Evolutionary conservation across 2,329 filamentous ascomycete species (phyloP), one percentile per base, ranked within the genome.

Genomic region (Orbilia ellipsospora): DNA sequence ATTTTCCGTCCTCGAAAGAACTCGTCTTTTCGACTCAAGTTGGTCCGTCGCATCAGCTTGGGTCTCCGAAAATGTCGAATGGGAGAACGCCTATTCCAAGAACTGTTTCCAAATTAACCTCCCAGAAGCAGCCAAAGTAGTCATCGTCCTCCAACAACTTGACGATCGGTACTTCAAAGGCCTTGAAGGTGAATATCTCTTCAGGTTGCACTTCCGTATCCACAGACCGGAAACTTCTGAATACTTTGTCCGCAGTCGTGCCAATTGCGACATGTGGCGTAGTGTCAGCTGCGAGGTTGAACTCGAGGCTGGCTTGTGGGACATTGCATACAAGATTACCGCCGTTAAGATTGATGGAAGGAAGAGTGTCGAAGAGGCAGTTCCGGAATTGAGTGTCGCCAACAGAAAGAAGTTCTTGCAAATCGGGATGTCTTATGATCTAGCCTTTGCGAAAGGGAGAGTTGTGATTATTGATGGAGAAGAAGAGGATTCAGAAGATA

Each of bases 251-350:
- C 73, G 78, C 48, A 79, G 78, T 20, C 73, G 77, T 4, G 52
- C 78, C 10, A 79, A 78, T 23, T 73, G 68, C 44, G 61, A 70
- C 18, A 92, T 93, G 87, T 88, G 85, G 20, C 89, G 92, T 5
- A 92, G 90, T 0, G 90, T 93, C 45, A 93, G 90, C 60, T 89
- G 91, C 0, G 92, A 95, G 81, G 85, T 95, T 7, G 85, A 90
- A 42, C 87, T 96, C 26, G 88, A 92, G 18, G 87, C 90, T 0
- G 92, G 92, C 10, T 88, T 87, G 51, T 96, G 96, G 82, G 88
- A 88, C 5, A 88, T 96, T 3, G 85, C 92, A 20, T 87, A 94
- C 81, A 93, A 92, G 80, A 86, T 95, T 70, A 89, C 89, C 6
- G 91, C 91, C 1, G 64, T 45, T 15, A 79, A 78, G 45, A 86